Base-by-base conservation (phyloP, 2,329 filamentous ascomycete genomes). In the Sordariomycetes sp. region DNA sequence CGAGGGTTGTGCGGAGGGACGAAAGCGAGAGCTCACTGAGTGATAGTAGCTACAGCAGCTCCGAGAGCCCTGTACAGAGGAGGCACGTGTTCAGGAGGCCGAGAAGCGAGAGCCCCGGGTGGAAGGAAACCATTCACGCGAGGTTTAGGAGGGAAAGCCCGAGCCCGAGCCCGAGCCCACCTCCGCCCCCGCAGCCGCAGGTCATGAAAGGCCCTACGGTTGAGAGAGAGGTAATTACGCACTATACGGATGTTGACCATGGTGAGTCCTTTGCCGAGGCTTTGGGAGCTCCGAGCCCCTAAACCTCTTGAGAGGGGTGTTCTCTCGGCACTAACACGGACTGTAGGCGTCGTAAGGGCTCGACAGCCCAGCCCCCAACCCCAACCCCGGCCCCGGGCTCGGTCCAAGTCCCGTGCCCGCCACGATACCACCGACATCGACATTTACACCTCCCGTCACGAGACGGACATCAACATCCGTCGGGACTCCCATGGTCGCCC, bases 211-310 rank as follows among this genome's bases (percentile, higher is more conserved):
- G 86, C 22, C 90, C 90, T 37, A 88, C 87, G 1, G 90, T 96
- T 64, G 89, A 93, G 71, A 85, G 93, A 66, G 89, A 96, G 68
- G 85, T 96, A 60, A 92, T 95, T 63, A 95, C 90, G 0, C 89
- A 94, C 72, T 93, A 94, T 69, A 82, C 86, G 59, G 88, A 93
- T 67, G 87, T 95, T 64, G 89, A 96, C 67, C 90, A 96, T 72
- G 91, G 89, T 90, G 76, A 68, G 83, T 70, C 37, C 28, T 32
- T 18, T 46, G 12, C 14, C 3, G 40, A 46, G 24, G 55, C 54
- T 16, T 59, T 40, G 51, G 3, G n/a, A 2, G n/a, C 20, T 3
- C 46, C 20, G 6, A 14, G 12, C 20, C 20, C 20, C 20, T 24
- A 24, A n/a, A 48, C 12, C 22, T 16, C 25, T n/a, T 32, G n/a